Percentiles rank a stretch among this genome's conserved stretches.
Conservation (phyloP, 306 rosid genomes). For the Begonia masoniana region DNA sequence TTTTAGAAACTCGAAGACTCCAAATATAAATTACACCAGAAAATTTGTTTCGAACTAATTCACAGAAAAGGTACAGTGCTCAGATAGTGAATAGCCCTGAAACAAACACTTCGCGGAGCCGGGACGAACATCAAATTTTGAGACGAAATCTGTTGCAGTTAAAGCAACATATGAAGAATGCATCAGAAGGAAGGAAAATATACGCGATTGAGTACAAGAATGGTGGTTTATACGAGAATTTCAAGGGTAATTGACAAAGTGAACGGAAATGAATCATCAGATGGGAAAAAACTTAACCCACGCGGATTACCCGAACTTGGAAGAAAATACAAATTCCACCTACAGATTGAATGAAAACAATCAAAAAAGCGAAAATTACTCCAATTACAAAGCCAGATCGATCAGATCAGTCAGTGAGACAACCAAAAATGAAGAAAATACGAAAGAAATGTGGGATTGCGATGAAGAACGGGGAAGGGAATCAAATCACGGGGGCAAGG, state of each 20-base stretch:
- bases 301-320: conserved; percentile 14
- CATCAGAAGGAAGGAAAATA: conserved; percentile 60
- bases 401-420: not conserved
- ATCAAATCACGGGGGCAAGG: conserved; percentile 5
- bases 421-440: not conserved
- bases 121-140: conserved; percentile 20
- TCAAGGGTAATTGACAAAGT: conserved; percentile 28
- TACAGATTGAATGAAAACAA: conserved; percentile 10
- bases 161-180: conserved; percentile 43
- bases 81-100: not conserved
- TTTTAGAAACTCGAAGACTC: conserved; percentile 3
- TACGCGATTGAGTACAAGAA: conserved; percentile 54
- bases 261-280: conserved; percentile 82
- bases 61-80: conserved; percentile 1
- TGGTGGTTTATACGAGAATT: conserved; percentile 34
- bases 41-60: conserved; percentile 3
- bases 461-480: conserved; percentile 4
- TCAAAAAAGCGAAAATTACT: no score
- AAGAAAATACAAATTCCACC: conserved; percentile 20
- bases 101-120: not conserved
- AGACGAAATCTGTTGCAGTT: conserved; percentile 33
- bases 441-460: not conserved
- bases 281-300: conserved; percentile 29
- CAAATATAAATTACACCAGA: conserved; percentile 3
- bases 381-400: no score